Evolutionary conservation across 768 basidiomycete species (phyloP), one percentile per base, ranked within the genome.

Genomic region (Suillus spraguei): DNA sequence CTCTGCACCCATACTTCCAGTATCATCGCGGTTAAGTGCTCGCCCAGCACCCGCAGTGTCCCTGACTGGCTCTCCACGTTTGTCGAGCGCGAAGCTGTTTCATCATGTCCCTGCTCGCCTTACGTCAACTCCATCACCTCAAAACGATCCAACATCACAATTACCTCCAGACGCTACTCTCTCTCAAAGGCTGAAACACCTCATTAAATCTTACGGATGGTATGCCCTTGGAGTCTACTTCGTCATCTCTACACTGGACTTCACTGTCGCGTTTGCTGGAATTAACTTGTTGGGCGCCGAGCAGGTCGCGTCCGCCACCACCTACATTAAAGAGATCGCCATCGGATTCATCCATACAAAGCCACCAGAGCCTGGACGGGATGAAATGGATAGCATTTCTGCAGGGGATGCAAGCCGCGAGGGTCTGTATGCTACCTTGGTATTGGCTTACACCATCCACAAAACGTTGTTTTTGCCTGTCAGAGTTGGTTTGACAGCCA

Each of bases 151-250:
- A 50, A 36, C 53, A 44, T 60, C 70, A 36, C 54, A 66, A 42
- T 74, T 82, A 1, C 84, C 84, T 9, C 79, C 85, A 32, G 73
- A 85, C 66, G 79, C 83, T 3, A 77, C 87, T 1, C 79, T 94
- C 62, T 86, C 90, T 1, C 85, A 90, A 73, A 85, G 88, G 22
- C 80, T 95, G 28, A 94, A 89, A 71, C 83, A 86, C 68, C 89
- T 98, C 63, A 89, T 95, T 64, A 95, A 91, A 72, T 85, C 91
- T 5, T 97, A 99, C 73, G 97, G 97, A 36, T 95, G 93, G 92
- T 97, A 96, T 72, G 95, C 97, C 22, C 83, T 99, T 35, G 95
- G 92, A 38, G 88, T 99, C 32, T 99, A 99, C 80, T 50, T 89
- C 65, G 72, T 89, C 58, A 73, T 99, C 61, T 84, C 85, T 47